Evolutionary conservation across 2,329 filamentous ascomycete genomes (phyloP).

Genomic region (Colletotrichum eleusines): DNA sequence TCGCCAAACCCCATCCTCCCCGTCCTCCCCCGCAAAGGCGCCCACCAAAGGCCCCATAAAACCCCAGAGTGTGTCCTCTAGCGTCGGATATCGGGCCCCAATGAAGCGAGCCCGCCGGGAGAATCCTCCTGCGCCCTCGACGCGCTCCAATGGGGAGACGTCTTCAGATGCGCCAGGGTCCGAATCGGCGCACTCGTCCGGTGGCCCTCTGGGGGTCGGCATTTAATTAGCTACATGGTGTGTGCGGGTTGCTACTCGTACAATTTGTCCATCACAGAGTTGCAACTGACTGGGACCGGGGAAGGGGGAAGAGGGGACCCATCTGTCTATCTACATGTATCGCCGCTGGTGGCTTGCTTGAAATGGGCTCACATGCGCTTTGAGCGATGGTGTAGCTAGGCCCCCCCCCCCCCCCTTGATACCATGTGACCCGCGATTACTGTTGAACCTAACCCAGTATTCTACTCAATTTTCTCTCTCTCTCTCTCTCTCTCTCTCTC

Average conservation of each 20-base stretch:
- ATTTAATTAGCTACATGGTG: too few relatives aligned
- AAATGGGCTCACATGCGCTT: neutral
- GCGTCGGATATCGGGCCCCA: conserved; percentile 25
- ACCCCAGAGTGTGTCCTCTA: conserved; percentile 25
- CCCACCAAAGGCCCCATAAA: conserved; percentile 17
- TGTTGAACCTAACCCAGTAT: neutral
- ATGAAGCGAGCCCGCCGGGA: conserved; percentile 29
- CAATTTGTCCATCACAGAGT: too few relatives aligned
- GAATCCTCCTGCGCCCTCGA: conserved; percentile 19
- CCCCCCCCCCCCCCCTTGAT: too few relatives aligned
- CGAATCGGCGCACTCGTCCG: too few relatives aligned
- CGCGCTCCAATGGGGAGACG: conserved; percentile 33
- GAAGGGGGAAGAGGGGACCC: too few relatives aligned
- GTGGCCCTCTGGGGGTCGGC: too few relatives aligned
- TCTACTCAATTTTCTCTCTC: too few relatives aligned
- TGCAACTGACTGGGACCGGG: too few relatives aligned
- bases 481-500: too few relatives aligned
- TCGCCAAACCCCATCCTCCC: neutral
- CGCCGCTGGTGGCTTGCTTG: neutral
- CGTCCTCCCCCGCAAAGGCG: conserved; percentile 20
- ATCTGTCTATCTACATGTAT: too few relatives aligned
- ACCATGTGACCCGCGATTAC: conserved; percentile 15
- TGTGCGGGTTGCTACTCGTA: too few relatives aligned
- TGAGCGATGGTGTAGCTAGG: neutral
- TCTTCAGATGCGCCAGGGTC: conserved; percentile 3